A percentile compares a stretch with the other conserved stretches of the same genome.
Evolutionary conservation across 1,284 basidiomycete species (phyloP).

Genomic region (Ustilago nuda): DNA sequence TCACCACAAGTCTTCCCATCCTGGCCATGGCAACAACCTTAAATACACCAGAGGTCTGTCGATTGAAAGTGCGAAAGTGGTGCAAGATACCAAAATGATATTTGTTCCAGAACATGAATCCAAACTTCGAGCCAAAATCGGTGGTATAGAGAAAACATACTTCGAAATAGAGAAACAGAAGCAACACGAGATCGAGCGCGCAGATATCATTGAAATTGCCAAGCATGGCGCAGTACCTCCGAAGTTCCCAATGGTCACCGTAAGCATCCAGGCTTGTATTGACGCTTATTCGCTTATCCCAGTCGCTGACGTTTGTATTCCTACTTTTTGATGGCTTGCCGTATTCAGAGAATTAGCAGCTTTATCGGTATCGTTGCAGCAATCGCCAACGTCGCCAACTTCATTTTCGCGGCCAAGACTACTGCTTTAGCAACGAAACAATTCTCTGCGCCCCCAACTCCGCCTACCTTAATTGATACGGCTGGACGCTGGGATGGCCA

Average conservation of each 20-base stretch:
- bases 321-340: neutral
- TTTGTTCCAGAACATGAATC: neutral
- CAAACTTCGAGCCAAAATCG: neutral
- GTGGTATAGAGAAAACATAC: neutral
- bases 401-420: slow-evolving; percentile 32
- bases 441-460: slow-evolving; percentile 31
- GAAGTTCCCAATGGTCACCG: slow-evolving; percentile 36
- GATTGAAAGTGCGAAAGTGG: neutral
- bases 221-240: slow-evolving; percentile 22
- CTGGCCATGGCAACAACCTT: neutral
- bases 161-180: neutral
- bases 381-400: slow-evolving; percentile 32
- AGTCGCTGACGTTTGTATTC: neutral
- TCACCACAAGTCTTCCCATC: slow-evolving; percentile 1
- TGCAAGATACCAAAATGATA: neutral
- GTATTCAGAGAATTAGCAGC: slow-evolving; percentile 12
- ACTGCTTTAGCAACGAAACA: slow-evolving; percentile 26
- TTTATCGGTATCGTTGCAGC: slow-evolving; percentile 24
- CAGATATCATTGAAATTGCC: slow-evolving; percentile 29
- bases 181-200: slow-evolving; percentile 16
- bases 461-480: slow-evolving; percentile 38
- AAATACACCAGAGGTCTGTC: neutral
- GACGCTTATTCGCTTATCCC: neutral
- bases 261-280: slow-evolving; percentile 10
- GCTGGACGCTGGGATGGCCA: slow-evolving; percentile 33